These are phyloP conservation scores for Lentithecium fluviatile DNA, from an alignment of 495 filamentous ascomycete genomes.

Conservation along the genomic window DNA sequence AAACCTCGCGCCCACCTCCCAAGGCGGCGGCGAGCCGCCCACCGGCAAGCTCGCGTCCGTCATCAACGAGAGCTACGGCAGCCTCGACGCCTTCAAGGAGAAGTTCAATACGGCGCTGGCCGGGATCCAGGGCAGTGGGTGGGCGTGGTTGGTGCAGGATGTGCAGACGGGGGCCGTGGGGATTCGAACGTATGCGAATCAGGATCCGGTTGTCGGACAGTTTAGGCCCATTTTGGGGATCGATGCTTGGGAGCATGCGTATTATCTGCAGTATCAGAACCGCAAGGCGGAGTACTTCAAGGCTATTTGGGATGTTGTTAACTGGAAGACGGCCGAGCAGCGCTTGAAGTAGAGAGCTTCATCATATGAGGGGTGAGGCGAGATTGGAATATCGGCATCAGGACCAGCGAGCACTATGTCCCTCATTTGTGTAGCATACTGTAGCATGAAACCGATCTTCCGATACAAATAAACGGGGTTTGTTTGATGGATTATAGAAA, in stretches of 20 bases:
- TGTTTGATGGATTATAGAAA: no score
- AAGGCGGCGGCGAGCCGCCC: slow-evolving; percentile 75
- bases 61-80: slow-evolving; percentile 76
- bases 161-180: slow-evolving; percentile 68
- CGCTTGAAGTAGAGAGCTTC: slow-evolving; percentile 58
- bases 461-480: no score
- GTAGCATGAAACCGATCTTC: no score
- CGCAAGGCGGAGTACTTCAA: slow-evolving; percentile 98
- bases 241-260: slow-evolving; percentile 96
- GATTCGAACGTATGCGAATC: slow-evolving; percentile 84
- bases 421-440: no score
- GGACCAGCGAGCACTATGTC: no score
- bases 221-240: slow-evolving; percentile 85
- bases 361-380: no score
- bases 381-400: no score
- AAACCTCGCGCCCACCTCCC: slow-evolving; percentile 74
- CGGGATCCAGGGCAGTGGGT: slow-evolving; percentile 90
- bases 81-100: slow-evolving; percentile 69
- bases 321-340: slow-evolving; percentile 93
- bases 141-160: slow-evolving; percentile 93
- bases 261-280: slow-evolving; percentile 94
- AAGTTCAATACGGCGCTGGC: slow-evolving; percentile 76
- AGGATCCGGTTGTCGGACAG: slow-evolving; percentile 88
- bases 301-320: slow-evolving; percentile 95
- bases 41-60: slow-evolving; percentile 62